These are phyloP conservation scores for Teratosphaeria zuluensis DNA, from an alignment of 2,329 filamentous ascomycete species.

Conservation along the genomic window DNA sequence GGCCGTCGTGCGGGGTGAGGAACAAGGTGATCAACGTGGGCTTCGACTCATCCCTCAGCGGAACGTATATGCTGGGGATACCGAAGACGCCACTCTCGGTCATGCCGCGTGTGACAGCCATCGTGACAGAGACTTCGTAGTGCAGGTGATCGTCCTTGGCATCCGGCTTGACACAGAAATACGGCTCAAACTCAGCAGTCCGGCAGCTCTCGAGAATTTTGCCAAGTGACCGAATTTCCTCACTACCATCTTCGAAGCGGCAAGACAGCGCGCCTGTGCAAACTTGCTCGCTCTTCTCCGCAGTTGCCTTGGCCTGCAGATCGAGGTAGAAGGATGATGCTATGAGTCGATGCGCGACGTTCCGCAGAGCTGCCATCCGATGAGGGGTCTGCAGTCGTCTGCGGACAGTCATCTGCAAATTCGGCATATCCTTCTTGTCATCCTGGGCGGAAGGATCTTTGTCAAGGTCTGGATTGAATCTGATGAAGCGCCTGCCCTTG, in stretches of 20 bases:
- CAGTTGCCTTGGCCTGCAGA: conserved; percentile 22
- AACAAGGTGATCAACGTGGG: conserved; percentile 25
- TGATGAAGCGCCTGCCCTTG: conserved; percentile 22
- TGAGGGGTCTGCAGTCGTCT: conserved; percentile 20
- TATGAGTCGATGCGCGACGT: conserved; percentile 26
- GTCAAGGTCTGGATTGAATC: conserved; percentile 27
- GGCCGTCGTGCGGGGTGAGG: conserved; percentile 21
- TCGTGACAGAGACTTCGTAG: conserved; percentile 17
- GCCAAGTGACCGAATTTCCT: conserved; percentile 24
- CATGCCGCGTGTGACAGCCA: conserved; percentile 20
- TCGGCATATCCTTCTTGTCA: conserved; percentile 25
- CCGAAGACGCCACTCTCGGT: conserved; percentile 21
- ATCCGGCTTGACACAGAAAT: conserved; percentile 23
- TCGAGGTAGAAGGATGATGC: conserved; percentile 32
- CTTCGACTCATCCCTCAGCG: conserved; percentile 21
- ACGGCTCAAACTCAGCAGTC: conserved; percentile 25
- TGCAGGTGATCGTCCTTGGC: conserved; percentile 10
- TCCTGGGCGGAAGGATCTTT: conserved; percentile 25
- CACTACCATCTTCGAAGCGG: conserved; percentile 25
- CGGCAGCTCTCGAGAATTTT: conserved; percentile 17
- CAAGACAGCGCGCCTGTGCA: conserved; percentile 24
- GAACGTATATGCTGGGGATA: conserved; percentile 22
- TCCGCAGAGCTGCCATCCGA: conserved; percentile 20
- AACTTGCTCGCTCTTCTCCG: conserved; percentile 22
- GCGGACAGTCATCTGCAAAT: conserved; percentile 24